Evolutionary conservation across 805 yeast genomes (phyloP), one percentile per base, ranked within the genome.

Genomic region (Lipomyces sp.): DNA sequence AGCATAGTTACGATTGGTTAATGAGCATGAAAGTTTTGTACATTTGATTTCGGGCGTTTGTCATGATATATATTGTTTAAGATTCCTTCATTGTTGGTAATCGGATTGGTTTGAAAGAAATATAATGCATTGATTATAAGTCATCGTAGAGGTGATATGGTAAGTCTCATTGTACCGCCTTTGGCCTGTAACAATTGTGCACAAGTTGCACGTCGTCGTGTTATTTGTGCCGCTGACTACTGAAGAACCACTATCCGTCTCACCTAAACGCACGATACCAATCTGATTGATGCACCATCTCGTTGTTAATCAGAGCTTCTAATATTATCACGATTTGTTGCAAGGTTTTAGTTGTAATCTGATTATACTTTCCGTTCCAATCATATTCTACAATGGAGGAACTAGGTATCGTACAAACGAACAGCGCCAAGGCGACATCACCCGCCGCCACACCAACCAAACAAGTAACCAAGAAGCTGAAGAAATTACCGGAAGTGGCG

Each of bases 341-440:
- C 7, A 33, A 37, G 34, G 13, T 51, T 33, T 60, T 32, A 53
- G 5, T 45, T 53, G 37, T 37, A 33, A 60, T 60, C 60, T 54
- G 50, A 35, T 11, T 53, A 18, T 8, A 24, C 39, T 10, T 34
- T 10, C 8, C 8, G 11, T 3, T 35, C 60, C 29, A 48, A 51
- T 35, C 18, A 4, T 34, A 18, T 2, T 10, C 6, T 34, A 69
- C 35, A 45, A 86, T 87, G 90, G 90, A 87, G 77, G 90, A 87
- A 78, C 79, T 87, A 59, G 90, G 90, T 29, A 85, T 86, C 64
- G 56, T 32, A 2, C 55, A 32, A 11, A 6, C 62, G n/a, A 42
- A 4, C 50, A 6, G 13, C 6, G 74, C 78, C 11, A 33, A 45
- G n/a, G 54, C 70, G 4, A 62, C 55, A 13, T 34, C 67, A 2